A percentile compares a stretch with the other conserved stretches of the same genome.
These are phyloP conservation scores for Lachnellula cervina DNA, from an alignment of 2,329 filamentous ascomycete genomes.

Conservation along the genomic window DNA sequence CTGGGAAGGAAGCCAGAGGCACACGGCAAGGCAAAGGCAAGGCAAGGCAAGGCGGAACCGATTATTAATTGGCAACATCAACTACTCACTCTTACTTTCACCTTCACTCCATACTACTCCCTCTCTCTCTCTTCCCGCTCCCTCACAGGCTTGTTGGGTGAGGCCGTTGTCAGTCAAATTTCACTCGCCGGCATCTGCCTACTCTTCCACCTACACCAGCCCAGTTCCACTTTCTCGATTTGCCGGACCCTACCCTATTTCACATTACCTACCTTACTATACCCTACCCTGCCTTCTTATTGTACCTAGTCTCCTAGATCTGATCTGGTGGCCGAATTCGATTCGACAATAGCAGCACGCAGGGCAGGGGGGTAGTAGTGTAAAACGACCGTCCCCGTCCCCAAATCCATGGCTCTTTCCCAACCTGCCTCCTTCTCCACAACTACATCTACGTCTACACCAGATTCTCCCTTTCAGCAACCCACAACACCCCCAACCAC, in stretches of 20 bases:
- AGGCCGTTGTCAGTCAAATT: too few relatives aligned
- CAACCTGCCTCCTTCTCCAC: conserved; percentile 7
- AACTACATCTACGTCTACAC: not conserved
- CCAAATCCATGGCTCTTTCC: conserved; percentile 13
- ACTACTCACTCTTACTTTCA: not conserved
- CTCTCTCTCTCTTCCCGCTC: not conserved
- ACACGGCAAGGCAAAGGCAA: too few relatives aligned
- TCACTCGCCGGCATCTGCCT: too few relatives aligned
- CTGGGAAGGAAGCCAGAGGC: too few relatives aligned
- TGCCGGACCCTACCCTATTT: too few relatives aligned
- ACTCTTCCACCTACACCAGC: too few relatives aligned
- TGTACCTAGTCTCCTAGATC: not conserved
- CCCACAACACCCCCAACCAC: too few relatives aligned
- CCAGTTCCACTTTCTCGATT: too few relatives aligned
- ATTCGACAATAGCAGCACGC: not conserved
- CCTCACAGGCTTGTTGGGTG: not conserved
- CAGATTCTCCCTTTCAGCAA: not conserved
- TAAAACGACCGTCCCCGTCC: not conserved
- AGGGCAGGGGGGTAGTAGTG: not conserved
- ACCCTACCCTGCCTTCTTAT: not conserved
- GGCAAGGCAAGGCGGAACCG: too few relatives aligned
- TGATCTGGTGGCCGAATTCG: not conserved
- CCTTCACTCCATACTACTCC: not conserved
- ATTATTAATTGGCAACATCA: not conserved
- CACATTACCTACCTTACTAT: too few relatives aligned